Conservation (phyloP, 2,329 filamentous ascomycete genomes). For the Beauveria medogensis region DNA sequence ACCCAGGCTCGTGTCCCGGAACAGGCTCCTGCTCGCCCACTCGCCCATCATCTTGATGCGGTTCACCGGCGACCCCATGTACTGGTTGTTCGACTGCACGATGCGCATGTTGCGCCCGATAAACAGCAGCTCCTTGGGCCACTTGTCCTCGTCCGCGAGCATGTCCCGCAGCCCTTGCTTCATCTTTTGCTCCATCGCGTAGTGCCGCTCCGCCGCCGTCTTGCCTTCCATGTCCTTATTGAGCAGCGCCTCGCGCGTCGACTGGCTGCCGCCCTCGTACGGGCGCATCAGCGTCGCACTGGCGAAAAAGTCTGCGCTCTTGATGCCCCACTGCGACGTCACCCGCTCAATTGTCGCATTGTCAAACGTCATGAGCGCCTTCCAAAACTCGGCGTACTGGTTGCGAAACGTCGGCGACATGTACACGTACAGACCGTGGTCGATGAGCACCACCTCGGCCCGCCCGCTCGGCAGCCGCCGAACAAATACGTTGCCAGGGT, state of each 20-base stretch:
- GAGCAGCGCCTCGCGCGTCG: slow-evolving; percentile 57
- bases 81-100: slow-evolving; percentile 89
- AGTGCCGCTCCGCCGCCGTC: slow-evolving; percentile 65
- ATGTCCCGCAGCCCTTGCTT: slow-evolving; percentile 61
- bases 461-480: slow-evolving; percentile 74
- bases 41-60: slow-evolving; percentile 86
- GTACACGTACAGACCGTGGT: slow-evolving; percentile 92
- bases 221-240: slow-evolving; percentile 43
- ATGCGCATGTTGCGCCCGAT: slow-evolving; percentile 88
- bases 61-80: slow-evolving; percentile 82
- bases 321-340: slow-evolving; percentile 77
- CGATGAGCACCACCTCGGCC: slow-evolving; percentile 87
- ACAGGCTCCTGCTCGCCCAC: slow-evolving; percentile 82
- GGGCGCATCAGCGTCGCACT: slow-evolving; percentile 83
- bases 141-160: slow-evolving; percentile 76
- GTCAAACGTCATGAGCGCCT: slow-evolving; percentile 86
- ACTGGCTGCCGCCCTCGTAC: slow-evolving; percentile 75
- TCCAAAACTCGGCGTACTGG: slow-evolving; percentile 89
- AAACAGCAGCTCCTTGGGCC: slow-evolving; percentile 86
- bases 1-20: slow-evolving; percentile 60
- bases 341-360: slow-evolving; percentile 69
- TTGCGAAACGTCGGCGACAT: slow-evolving; percentile 77
- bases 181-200: slow-evolving; percentile 81
- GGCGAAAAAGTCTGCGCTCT: slow-evolving; percentile 83
- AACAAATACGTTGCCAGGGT: slow-evolving; percentile 96